phyloP scores from a whole-genome alignment of 352 stramenopile genomes.

The Phytophthora pisi region DNA sequence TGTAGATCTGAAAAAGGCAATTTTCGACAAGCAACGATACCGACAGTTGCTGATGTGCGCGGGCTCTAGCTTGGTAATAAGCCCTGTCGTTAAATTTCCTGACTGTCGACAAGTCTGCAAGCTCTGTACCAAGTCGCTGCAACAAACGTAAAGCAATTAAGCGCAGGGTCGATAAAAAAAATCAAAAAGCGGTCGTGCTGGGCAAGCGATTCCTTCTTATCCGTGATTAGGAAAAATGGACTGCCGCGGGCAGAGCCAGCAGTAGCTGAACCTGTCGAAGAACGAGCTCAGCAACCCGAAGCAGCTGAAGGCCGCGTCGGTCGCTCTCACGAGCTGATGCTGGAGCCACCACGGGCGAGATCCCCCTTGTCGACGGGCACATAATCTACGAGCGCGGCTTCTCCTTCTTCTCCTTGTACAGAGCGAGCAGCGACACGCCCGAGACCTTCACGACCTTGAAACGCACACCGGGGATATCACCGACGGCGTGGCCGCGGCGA shows the following conservation, averaged over 20 bases:
- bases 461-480: constrained; percentile 99
- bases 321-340: constrained; percentile 1
- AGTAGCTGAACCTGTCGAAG: constrained; percentile 3
- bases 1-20: too few species aligned
- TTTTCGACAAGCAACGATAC: too few species aligned
- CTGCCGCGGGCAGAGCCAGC: constrained; percentile 15
- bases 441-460: constrained; percentile 99
- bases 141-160: background rate
- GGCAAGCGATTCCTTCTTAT: constrained; percentile 50
- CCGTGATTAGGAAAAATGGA: constrained; percentile 41
- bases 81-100: too few species aligned
- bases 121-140: background rate
- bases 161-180: background rate
- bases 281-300: background rate
- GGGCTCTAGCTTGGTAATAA: too few species aligned
- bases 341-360: constrained; percentile 13
- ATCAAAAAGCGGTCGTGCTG: constrained; percentile 25
- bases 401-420: constrained; percentile 99
- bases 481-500: constrained; percentile 98
- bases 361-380: constrained; percentile 19
- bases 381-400: constrained; percentile 98
- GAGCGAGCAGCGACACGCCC: constrained; percentile 97
- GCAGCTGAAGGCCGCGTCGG: background rate
- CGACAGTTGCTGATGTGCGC: too few species aligned
- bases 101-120: background rate